phyloP scores from a whole-genome alignment of 176 grass and related monocot genomes.

The Aegilops longissima region DNA sequence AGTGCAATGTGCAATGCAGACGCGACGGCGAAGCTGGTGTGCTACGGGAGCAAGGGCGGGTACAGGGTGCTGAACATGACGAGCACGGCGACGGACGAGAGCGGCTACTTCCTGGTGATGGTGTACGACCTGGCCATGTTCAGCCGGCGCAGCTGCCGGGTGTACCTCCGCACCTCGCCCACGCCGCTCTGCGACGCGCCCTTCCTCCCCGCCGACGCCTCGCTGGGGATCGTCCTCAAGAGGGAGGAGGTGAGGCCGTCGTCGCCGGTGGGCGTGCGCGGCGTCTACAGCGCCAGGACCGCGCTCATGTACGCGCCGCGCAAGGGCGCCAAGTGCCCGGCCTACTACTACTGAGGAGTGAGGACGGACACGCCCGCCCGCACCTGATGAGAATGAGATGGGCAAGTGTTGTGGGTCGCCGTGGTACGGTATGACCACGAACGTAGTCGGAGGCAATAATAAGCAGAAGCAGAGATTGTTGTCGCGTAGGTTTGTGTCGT shows the following conservation, averaged over 20 bases:
- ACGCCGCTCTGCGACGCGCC: slow-evolving; percentile 26
- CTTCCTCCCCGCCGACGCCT: slow-evolving; percentile 12
- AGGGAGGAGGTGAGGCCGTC: background rate
- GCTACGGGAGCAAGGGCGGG: slow-evolving; percentile 19
- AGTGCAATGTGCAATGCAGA: slow-evolving; percentile 18
- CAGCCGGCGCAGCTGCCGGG: slow-evolving; percentile 14
- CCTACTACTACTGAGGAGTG: background rate
- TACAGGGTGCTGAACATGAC: slow-evolving; percentile 45
- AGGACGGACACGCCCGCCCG: background rate
- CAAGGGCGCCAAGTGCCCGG: slow-evolving; percentile 22
- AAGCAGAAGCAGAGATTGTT: background rate
- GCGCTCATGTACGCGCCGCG: slow-evolving; percentile 41
- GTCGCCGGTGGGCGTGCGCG: slow-evolving; percentile 20
- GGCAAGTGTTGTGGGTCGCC: too few relatives aligned
- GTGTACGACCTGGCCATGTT: slow-evolving; percentile 44
- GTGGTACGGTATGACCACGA: too few relatives aligned
- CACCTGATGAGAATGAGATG: background rate
- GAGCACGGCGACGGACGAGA: slow-evolving; percentile 25
- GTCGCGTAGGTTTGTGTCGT: background rate
- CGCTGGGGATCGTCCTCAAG: slow-evolving; percentile 29
- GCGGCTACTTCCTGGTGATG: slow-evolving; percentile 44
- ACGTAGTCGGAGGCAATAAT: background rate
- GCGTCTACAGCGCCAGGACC: slow-evolving; percentile 12
- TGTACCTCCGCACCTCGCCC: slow-evolving; percentile 40
- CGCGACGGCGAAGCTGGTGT: slow-evolving; percentile 51